Conservation (phyloP, 768 basidiomycete genomes). For the Rhodotorula sphaerocarpa region DNA sequence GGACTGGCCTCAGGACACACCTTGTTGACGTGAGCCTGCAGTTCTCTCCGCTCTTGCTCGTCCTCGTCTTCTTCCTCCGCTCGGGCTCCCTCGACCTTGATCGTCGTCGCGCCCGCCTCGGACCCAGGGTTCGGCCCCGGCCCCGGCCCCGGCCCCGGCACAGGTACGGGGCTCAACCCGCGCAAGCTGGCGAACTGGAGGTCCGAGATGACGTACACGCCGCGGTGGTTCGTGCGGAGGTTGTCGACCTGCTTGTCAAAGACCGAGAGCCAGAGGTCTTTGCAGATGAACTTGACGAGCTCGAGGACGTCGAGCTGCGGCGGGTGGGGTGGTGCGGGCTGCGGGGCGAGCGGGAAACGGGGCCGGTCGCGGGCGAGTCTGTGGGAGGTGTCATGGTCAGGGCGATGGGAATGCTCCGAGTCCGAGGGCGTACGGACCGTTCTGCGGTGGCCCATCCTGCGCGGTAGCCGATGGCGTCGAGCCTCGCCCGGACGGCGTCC, state of each 20-base stretch:
- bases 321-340: background rate
- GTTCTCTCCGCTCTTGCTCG: background rate
- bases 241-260: slow-evolving; percentile 41
- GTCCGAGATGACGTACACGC: slow-evolving; percentile 38
- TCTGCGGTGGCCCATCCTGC: slow-evolving; percentile 34
- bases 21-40: background rate
- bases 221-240: slow-evolving; percentile 39
- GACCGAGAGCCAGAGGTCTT: slow-evolving; percentile 36
- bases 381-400: background rate
- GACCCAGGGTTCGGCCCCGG: background rate
- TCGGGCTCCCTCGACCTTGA: too few relatives aligned
- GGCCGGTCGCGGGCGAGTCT: slow-evolving; percentile 32
- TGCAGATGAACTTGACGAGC: slow-evolving; percentile 39
- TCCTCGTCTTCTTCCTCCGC: background rate
- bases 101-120: background rate
- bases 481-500: slow-evolving; percentile 4
- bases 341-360: slow-evolving; percentile 12
- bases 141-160: background rate
- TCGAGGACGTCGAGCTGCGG: slow-evolving; percentile 31
- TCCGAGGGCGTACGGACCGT: slow-evolving; percentile 8
- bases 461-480: slow-evolving; percentile 34
- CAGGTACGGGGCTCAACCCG: slow-evolving; percentile 8
- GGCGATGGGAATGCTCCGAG: background rate
- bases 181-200: slow-evolving; percentile 22
- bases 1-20: too few relatives aligned